Conservation (phyloP, 176 grass and related monocot species). For the Elymus sibiricus region DNA sequence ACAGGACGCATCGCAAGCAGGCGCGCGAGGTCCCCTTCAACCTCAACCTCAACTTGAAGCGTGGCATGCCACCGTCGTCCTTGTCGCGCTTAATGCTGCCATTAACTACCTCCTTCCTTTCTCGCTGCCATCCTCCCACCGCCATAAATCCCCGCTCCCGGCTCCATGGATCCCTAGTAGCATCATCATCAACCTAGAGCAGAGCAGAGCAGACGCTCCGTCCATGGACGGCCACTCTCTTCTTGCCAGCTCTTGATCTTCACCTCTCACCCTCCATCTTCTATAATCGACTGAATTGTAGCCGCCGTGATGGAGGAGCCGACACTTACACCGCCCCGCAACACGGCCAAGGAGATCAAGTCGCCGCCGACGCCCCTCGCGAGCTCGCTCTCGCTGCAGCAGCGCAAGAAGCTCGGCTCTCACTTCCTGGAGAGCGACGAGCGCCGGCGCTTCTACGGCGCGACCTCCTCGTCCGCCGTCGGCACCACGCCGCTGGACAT, state of each 20-base stretch:
- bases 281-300: background rate
- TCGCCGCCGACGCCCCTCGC: constrained; percentile 35
- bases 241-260: background rate
- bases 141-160: background rate
- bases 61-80: background rate
- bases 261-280: background rate
- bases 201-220: too few relatives aligned
- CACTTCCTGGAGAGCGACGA: constrained; percentile 78
- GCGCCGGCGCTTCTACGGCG: constrained; percentile 29
- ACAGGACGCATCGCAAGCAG: too few relatives aligned
- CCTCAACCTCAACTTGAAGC: too few relatives aligned
- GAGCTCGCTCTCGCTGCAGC: background rate
- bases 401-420: constrained; percentile 56
- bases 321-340: background rate
- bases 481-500: constrained; percentile 72
- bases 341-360: constrained; percentile 48
- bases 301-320: constrained; percentile 11
- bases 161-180: too few relatives aligned
- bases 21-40: too few relatives aligned
- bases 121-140: background rate
- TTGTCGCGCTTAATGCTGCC: background rate
- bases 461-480: background rate
- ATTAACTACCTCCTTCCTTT: background rate
- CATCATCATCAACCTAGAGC: too few relatives aligned
- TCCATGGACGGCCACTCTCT: background rate